Evolutionary conservation across 306 rosid genomes (phyloP).

Genomic region (Vicia faba): DNA sequence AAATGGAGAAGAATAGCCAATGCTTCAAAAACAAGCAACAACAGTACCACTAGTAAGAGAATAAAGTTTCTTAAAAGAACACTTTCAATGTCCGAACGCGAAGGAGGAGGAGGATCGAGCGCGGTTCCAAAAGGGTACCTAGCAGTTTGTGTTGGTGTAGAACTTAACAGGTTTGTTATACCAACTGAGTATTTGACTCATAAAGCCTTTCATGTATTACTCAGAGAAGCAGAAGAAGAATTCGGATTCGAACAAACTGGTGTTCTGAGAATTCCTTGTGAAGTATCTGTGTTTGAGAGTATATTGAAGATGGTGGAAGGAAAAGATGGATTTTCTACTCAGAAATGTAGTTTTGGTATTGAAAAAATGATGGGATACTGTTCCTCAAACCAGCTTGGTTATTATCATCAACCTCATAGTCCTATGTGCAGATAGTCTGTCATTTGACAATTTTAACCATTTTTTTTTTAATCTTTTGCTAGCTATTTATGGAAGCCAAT

Average conservation of each 20-base stretch:
- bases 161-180: slow-evolving; percentile 69
- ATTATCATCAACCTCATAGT: slow-evolving; percentile 70
- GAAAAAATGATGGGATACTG: slow-evolving; percentile 52
- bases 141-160: slow-evolving; percentile 82
- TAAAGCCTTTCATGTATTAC: slow-evolving; percentile 63
- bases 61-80: slow-evolving; percentile 74
- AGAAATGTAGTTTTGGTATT: slow-evolving; percentile 43
- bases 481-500: slow-evolving; percentile 42
- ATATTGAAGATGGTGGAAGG: slow-evolving; percentile 67
- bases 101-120: slow-evolving; percentile 29
- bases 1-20: slow-evolving; percentile 86
- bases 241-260: slow-evolving; percentile 90
- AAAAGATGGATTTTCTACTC: slow-evolving; percentile 49
- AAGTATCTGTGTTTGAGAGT: slow-evolving; percentile 67
- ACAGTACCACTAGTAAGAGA: slow-evolving; percentile 50
- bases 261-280: slow-evolving; percentile 83
- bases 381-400: slow-evolving; percentile 49
- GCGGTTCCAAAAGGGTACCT: slow-evolving; percentile 83
- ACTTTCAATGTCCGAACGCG: slow-evolving; percentile 59
- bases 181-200: slow-evolving; percentile 75
- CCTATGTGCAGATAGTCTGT: slow-evolving; percentile 77
- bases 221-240: slow-evolving; percentile 93
- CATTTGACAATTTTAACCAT: slow-evolving; percentile 27
- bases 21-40: slow-evolving; percentile 52
- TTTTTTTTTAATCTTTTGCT: neutral